Base-by-base conservation (phyloP, 768 basidiomycete genomes). In the Boletus eberwhitei region DNA sequence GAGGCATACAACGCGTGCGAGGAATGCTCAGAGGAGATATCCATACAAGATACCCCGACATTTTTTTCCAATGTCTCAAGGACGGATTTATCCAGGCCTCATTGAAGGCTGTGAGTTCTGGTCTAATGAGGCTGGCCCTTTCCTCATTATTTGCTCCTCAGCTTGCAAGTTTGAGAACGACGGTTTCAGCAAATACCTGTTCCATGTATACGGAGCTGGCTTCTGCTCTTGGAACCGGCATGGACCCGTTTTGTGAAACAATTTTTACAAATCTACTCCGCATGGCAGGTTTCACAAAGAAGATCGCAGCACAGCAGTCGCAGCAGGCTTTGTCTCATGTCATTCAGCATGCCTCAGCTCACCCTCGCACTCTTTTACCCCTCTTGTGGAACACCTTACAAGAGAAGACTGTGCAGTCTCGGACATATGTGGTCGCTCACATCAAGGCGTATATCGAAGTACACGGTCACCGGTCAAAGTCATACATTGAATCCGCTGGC, bases 271-370 rank as follows among this genome's bases (percentile, higher is more conserved):
- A 87, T 63, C 79, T 95, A 13, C 76, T 95, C 39, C 86, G 85
- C 58, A 88, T 98, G 90, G 84, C 90, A 29, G 86, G 85, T 8
- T 85, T 90, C 51, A 98, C 95, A 32, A 99, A 99, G 73, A 96
- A 95, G 69, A 85, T 98, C 45, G 82, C 85, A 22, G 92, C 89
- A 5, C 86, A 92, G 52, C 87, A 87, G 55, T 90, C 95, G 1
- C 97, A 98, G 68, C 75, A 79, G 2, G 77, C 84, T 2, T 80
- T 91, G 9, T 77, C 79, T 2, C 71, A 77, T n/a, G 75, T 98
- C 54, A 82, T 98, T 19, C 76, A 76, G 2, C 72, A 88, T 61
- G 81, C 86, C 2, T 86, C 90, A 4, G 76, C 83, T 44, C 87
- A 86, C 57, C 86, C 93, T 11, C 84, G 87, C 29, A 68, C 81